phyloP scores from a whole-genome alignment of 1,284 basidiomycete genomes.

The Ceratobasidium theobromae region DNA sequence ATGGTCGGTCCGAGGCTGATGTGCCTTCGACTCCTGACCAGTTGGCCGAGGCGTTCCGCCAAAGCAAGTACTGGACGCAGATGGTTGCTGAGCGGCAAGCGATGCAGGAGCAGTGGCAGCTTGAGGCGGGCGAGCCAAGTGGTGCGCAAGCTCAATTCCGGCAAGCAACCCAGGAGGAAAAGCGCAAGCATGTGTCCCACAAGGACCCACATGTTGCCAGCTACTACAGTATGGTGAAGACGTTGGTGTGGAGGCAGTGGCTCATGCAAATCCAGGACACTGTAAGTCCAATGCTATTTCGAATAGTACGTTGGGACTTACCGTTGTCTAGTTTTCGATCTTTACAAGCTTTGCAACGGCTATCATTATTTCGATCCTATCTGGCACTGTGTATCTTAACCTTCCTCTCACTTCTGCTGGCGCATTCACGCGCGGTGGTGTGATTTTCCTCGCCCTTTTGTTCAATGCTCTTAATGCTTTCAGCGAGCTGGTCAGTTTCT shows the following conservation, averaged over 20 bases:
- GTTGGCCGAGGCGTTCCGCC: conserved; percentile 69
- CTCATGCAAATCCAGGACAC: conserved; percentile 75
- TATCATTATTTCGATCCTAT: conserved; percentile 55
- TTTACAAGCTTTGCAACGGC: conserved; percentile 49
- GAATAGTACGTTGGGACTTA: neutral
- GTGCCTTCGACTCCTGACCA: conserved; percentile 73
- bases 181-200: conserved; percentile 79
- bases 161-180: conserved; percentile 74
- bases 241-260: conserved; percentile 74
- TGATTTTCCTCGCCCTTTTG: conserved; percentile 64
- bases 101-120: conserved; percentile 64
- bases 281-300: neutral
- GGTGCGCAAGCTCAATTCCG: conserved; percentile 73
- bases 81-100: conserved; percentile 46
- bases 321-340: conserved; percentile 34
- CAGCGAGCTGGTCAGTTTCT: conserved; percentile 50
- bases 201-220: conserved; percentile 87
- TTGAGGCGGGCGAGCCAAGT: conserved; percentile 58
- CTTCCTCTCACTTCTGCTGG: conserved; percentile 72
- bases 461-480: conserved; percentile 78
- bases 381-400: conserved; percentile 75
- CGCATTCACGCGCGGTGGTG: conserved; percentile 86
- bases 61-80: conserved; percentile 54
- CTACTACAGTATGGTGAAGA: conserved; percentile 70
- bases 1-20: conserved; percentile 61